Evolutionary conservation across 2,329 filamentous ascomycete species (phyloP), one percentile per base, ranked within the genome.

Genomic region (Bisporella sp.): DNA sequence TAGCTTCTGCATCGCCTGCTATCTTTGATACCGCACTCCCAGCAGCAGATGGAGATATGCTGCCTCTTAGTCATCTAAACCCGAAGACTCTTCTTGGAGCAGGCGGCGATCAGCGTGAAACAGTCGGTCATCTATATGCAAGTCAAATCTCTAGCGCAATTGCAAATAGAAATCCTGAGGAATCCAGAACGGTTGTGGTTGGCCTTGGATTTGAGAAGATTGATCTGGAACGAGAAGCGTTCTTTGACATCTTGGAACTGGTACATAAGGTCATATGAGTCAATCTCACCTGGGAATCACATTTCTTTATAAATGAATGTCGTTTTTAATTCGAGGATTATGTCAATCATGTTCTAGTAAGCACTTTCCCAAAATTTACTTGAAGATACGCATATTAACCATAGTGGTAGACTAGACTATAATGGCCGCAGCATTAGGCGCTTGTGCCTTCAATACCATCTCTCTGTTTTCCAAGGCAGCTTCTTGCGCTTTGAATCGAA

Each of bases 51-150:
- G 62, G 69, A 68, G 60, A 72, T 62, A 49, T 67, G 9, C 78
- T 97, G 1, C 93, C 93, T 1, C 81, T 89, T 50, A 77, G 84
- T 33, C 85, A 93, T 60, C 76, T 97, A 41, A 95, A 89, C 0
- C 89, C 93, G 1, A 92, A 83, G 37, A 95, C 90, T 0, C 73
- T 99, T 3, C 75, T 99, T 0, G 93, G 93, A 2, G 90, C 86
- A 7, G 89, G 91, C 43, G 82, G 85, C 32, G 77, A 85, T 47
- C 83, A 87, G 44, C 79, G 90, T 41, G 90, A 96, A 63, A 88
- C 86, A 0, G 68, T 95, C 5, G 92, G 89, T 1, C 91, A 96
- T 66, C 79, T 96, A 1, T 85, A 95, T 62, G 91, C 91, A 3
- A 88, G 88, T 41, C 92, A 96, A 62, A 85, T 97, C 57, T 93